Percentiles rank a stretch among this genome's conserved stretches.
Evolutionary conservation across 2,329 filamentous ascomycete species (phyloP).

Genomic region (Fusarium sterilihyphosum): DNA sequence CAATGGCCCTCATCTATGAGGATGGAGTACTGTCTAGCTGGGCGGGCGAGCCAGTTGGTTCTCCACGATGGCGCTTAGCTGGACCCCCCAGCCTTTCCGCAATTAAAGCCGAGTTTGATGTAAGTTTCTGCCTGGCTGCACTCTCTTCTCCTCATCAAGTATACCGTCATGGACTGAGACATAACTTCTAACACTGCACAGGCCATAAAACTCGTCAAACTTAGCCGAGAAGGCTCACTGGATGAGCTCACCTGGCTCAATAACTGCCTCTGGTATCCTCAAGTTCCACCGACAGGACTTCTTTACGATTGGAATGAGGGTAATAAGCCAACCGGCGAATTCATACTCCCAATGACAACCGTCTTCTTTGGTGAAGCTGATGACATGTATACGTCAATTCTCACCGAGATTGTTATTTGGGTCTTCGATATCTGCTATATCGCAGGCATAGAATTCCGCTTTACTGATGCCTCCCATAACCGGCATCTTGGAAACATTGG

Average conservation of each 20-base stretch:
- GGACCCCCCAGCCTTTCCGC: not conserved
- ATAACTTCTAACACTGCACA: not conserved
- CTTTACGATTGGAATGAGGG: not conserved
- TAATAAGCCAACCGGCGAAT: not conserved
- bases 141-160: not conserved
- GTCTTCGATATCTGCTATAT: not conserved
- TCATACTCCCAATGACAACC: not conserved
- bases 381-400: not conserved
- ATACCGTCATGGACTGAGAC: not conserved
- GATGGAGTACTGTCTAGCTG: not conserved
- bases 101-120: not conserved
- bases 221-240: not conserved
- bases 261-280: not conserved
- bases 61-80: not conserved
- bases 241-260: not conserved
- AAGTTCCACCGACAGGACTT: not conserved
- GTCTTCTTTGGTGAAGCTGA: not conserved
- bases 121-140: not conserved
- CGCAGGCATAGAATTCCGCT: not conserved
- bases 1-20: not conserved
- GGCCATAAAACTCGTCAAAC: not conserved
- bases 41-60: not conserved
- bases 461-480: not conserved
- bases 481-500: not conserved
- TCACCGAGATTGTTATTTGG: not conserved